Conservation (phyloP, 305 asterid genomes). For the Solanum aculeatissimum region DNA sequence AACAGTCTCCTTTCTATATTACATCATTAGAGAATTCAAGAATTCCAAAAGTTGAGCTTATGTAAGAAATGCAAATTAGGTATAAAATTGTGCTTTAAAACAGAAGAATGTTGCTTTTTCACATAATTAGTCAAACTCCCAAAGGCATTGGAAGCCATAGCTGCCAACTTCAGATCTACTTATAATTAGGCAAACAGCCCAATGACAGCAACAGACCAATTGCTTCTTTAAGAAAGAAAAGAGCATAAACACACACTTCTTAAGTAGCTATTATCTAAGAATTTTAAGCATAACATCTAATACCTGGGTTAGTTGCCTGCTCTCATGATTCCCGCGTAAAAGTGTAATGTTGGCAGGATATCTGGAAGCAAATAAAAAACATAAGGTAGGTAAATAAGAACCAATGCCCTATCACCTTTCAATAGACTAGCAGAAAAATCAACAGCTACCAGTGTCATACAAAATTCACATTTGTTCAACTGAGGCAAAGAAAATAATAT, state of each 20-base stretch:
- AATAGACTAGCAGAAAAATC: not conserved
- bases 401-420: not conserved
- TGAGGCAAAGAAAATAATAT: not conserved
- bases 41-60: not conserved
- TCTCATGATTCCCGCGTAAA: constrained; percentile 95
- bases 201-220: not conserved
- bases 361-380: constrained; percentile 31
- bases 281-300: not conserved
- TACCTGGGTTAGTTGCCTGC: constrained; percentile 96
- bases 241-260: not conserved
- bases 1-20: not conserved
- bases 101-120: not conserved
- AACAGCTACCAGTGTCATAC: not conserved
- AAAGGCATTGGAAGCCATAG: not conserved
- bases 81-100: not conserved
- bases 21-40: not conserved
- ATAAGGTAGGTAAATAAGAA: not conserved
- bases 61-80: not conserved
- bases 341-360: constrained; percentile 92
- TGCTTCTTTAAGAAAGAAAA: not conserved
- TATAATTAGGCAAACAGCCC: not conserved
- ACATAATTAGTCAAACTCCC: not conserved
- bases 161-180: not conserved
- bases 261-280: not conserved
- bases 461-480: not conserved